phyloP scores from a whole-genome alignment of 2,329 filamentous ascomycete genomes.

The Ophiostoma quercus region DNA sequence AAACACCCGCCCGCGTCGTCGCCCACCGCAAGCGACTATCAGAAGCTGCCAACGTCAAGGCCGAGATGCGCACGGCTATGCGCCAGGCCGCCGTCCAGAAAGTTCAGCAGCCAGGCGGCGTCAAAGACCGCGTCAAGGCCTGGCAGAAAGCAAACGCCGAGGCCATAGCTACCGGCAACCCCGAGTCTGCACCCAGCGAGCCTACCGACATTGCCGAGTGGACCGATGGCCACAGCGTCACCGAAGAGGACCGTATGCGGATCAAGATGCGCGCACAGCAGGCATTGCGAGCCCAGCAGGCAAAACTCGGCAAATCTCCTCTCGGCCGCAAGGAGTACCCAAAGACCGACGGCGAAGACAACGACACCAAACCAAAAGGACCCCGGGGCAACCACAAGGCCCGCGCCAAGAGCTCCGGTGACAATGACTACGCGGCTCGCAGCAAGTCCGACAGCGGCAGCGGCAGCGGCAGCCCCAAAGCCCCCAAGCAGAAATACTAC shows the following conservation, averaged over 20 bases:
- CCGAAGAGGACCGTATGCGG: slow-evolving; percentile 55
- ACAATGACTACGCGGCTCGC: slow-evolving; percentile 23
- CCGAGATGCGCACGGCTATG: slow-evolving; percentile 51
- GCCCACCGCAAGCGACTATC: slow-evolving; percentile 49
- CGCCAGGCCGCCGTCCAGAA: slow-evolving; percentile 53
- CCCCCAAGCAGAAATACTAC: slow-evolving; percentile 16
- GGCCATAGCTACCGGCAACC: slow-evolving; percentile 51
- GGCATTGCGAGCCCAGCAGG: slow-evolving; percentile 28
- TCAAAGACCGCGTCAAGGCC: slow-evolving; percentile 71
- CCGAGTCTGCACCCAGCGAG: slow-evolving; percentile 50
- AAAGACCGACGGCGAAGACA: slow-evolving; percentile 30
- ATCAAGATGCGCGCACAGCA: slow-evolving; percentile 46
- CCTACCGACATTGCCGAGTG: slow-evolving; percentile 58
- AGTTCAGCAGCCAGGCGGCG: slow-evolving; percentile 59
- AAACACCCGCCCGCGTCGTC: slow-evolving; percentile 50
- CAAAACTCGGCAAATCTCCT: neutral
- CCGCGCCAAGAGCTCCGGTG: slow-evolving; percentile 22
- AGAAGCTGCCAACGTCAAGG: slow-evolving; percentile 51
- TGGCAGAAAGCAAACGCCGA: slow-evolving; percentile 78
- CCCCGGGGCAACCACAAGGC: neutral
- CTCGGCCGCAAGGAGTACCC: neutral
- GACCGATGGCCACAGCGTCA: slow-evolving; percentile 56
- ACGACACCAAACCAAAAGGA: slow-evolving; percentile 27
- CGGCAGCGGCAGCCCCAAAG: slow-evolving; percentile 14
- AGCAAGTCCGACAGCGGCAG: slow-evolving; percentile 23